Conservation (phyloP, 169 alveolate species). For the Plasmodium falciparum region DNA sequence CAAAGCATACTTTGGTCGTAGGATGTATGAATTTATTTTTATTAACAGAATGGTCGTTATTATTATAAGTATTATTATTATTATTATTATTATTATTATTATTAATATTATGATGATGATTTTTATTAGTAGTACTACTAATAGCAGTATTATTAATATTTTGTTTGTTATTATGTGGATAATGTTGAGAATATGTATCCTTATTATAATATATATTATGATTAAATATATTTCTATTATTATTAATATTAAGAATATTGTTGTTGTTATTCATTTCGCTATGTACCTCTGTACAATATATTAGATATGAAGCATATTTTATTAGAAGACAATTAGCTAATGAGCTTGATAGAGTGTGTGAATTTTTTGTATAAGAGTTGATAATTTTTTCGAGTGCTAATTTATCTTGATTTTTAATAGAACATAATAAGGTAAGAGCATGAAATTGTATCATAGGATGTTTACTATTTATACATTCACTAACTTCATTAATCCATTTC, state of each 20-base stretch:
- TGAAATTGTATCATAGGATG: conserved; percentile 95
- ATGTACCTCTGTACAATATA: conserved; percentile 59
- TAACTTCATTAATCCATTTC: conserved; percentile 90
- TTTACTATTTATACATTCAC: conserved; percentile 90
- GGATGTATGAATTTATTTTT: conserved; percentile 36
- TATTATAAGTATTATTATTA: conserved; percentile 1
- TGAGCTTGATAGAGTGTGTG: conserved; percentile 78
- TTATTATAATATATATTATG: background rate
- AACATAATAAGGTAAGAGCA: conserved; percentile 95
- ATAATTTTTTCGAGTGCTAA: conserved; percentile 87
- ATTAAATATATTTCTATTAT: background rate
- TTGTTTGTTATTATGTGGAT: background rate
- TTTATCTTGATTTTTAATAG: conserved; percentile 90
- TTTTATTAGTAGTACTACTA: background rate
- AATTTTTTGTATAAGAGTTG: conserved; percentile 62
- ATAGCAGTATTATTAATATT: background rate
- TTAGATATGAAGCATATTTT: conserved; percentile 67
- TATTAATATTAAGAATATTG: no score
- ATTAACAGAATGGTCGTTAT: conserved; percentile 4
- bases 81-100: background rate
- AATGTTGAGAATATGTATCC: background rate
- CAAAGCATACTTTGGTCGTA: conserved; percentile 66
- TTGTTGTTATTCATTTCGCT: conserved; percentile 7
- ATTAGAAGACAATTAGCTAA: conserved; percentile 84
- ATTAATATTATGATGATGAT: background rate